Percentiles rank a stretch among this genome's conserved stretches.
These are phyloP conservation scores for Meira miltonrushii DNA, from an alignment of 1,284 basidiomycete species.

Conservation along the genomic window DNA sequence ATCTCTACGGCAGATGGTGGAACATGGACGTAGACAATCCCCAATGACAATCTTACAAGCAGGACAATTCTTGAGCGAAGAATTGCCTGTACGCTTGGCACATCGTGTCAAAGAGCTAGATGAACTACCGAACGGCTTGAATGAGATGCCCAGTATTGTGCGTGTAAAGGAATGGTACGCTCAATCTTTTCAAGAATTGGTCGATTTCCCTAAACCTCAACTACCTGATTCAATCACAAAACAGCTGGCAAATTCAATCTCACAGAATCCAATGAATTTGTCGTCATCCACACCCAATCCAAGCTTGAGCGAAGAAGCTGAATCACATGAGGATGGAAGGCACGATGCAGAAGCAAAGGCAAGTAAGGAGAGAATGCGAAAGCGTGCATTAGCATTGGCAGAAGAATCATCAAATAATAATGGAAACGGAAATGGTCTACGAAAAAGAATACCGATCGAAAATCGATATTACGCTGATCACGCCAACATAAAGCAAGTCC, in stretches of 20 bases:
- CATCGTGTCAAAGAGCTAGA: conserved; percentile 96
- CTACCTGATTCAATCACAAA: conserved; percentile 46
- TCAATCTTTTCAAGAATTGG: conserved; percentile 76
- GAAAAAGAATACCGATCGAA: conserved; percentile 13
- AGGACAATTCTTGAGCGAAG: conserved; percentile 60
- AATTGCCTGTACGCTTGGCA: conserved; percentile 86
- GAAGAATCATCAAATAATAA: not conserved
- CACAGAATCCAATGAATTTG: conserved; percentile 31
- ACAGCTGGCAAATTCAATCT: conserved; percentile 24
- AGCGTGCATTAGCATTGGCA: conserved; percentile 8
- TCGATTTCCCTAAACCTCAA: conserved; percentile 45
- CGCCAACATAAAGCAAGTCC: conserved; percentile 66
- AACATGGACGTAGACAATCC: conserved; percentile 49
- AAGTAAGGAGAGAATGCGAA: conserved; percentile 12
- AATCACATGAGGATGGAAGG: conserved; percentile 30
- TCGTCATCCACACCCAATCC: conserved; percentile 45
- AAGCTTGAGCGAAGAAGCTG: conserved; percentile 32
- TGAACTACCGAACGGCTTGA: conserved; percentile 83
- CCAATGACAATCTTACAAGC: conserved; percentile 50
- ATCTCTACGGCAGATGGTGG: conserved; percentile 52
- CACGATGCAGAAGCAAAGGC: conserved; percentile 7
- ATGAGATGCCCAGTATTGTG: conserved; percentile 84
- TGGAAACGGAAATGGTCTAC: conserved; percentile 14
- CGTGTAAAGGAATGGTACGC: conserved; percentile 99
- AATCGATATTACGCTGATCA: conserved; percentile 75